Percentiles rank a stretch among this genome's conserved stretches.
These are phyloP conservation scores for Termitomyces sp. DNA, from an alignment of 768 basidiomycete genomes.

Conservation along the genomic window DNA sequence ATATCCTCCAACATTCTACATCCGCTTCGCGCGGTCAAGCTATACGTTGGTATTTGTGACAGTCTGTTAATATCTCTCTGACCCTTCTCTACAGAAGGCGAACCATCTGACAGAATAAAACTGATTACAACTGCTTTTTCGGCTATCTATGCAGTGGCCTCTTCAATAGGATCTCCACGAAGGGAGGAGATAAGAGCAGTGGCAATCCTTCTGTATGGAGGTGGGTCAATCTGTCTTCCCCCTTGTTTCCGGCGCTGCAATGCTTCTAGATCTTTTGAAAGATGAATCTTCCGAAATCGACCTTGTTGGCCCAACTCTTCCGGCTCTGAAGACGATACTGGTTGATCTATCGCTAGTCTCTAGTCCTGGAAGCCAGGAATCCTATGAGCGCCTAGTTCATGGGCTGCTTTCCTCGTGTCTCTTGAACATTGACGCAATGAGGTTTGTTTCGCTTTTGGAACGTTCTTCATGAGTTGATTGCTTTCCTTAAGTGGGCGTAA, in stretches of 20 bases:
- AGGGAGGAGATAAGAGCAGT: slow-evolving; percentile 76
- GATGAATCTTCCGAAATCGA: slow-evolving; percentile 82
- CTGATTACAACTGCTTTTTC: slow-evolving; percentile 62
- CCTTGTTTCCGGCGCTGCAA: background rate
- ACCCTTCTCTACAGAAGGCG: slow-evolving; percentile 34
- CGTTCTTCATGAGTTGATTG: background rate
- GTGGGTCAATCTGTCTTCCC: slow-evolving; percentile 33
- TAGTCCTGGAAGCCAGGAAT: slow-evolving; percentile 36
- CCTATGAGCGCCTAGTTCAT: slow-evolving; percentile 61
- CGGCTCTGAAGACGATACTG: slow-evolving; percentile 72
- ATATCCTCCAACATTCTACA: slow-evolving; percentile 69
- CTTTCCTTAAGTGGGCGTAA: slow-evolving; percentile 59
- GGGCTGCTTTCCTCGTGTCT: slow-evolving; percentile 84
- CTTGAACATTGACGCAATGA: slow-evolving; percentile 86
- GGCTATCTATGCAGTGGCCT: slow-evolving; percentile 55
- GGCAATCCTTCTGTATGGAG: slow-evolving; percentile 73
- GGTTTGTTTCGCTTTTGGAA: slow-evolving; percentile 40
- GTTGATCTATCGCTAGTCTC: slow-evolving; percentile 46
- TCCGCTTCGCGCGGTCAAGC: slow-evolving; percentile 46
- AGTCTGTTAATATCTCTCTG: background rate
- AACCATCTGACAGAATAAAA: slow-evolving; percentile 48
- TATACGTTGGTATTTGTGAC: slow-evolving; percentile 36
- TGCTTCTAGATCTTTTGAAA: slow-evolving; percentile 62
- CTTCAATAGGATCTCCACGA: slow-evolving; percentile 45
- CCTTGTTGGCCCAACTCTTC: slow-evolving; percentile 74